phyloP scores from a whole-genome alignment of 768 basidiomycete species.

The Terana coerulea region DNA sequence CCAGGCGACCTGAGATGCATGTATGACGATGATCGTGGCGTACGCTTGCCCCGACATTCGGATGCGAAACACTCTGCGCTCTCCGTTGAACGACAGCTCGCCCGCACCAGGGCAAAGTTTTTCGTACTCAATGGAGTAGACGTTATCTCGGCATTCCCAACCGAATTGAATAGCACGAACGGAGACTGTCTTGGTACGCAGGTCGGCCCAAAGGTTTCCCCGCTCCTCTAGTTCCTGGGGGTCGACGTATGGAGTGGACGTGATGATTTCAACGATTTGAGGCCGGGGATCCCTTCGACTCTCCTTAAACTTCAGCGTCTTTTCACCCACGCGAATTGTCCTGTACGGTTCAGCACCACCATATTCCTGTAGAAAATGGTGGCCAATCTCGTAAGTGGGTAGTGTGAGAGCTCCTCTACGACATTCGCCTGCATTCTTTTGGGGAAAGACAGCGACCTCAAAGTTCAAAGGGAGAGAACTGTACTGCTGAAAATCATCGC shows the following conservation, averaged over 20 bases:
- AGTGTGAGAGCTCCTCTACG: constrained; percentile 35
- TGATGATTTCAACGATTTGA: constrained; percentile 34
- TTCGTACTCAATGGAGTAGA: constrained; percentile 60
- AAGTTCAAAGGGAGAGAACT: constrained; percentile 44
- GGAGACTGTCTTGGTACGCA: constrained; percentile 27
- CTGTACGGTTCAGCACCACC: constrained; percentile 23
- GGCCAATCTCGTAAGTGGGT: constrained; percentile 36
- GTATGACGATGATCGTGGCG: constrained; percentile 38
- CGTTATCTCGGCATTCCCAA: constrained; percentile 56
- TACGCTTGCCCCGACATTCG: constrained; percentile 32
- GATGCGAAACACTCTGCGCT: constrained; percentile 47
- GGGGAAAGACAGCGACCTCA: constrained; percentile 46
- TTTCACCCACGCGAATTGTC: constrained; percentile 29
- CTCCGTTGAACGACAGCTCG: constrained; percentile 33
- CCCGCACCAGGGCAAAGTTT: constrained; percentile 24
- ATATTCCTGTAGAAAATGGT: constrained; percentile 40
- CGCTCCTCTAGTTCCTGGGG: constrained; percentile 7
- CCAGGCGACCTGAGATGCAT: constrained; percentile 40
- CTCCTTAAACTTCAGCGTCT: constrained; percentile 22
- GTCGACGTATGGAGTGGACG: constrained; percentile 12
- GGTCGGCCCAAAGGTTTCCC: constrained; percentile 13
- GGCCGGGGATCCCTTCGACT: constrained; percentile 11
- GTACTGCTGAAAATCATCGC: constrained; percentile 31
- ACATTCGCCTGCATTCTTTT: constrained; percentile 5
- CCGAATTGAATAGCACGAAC: constrained; percentile 50